phyloP scores from a whole-genome alignment of 257 asterid genomes.

The Nicotiana benthamiana region DNA sequence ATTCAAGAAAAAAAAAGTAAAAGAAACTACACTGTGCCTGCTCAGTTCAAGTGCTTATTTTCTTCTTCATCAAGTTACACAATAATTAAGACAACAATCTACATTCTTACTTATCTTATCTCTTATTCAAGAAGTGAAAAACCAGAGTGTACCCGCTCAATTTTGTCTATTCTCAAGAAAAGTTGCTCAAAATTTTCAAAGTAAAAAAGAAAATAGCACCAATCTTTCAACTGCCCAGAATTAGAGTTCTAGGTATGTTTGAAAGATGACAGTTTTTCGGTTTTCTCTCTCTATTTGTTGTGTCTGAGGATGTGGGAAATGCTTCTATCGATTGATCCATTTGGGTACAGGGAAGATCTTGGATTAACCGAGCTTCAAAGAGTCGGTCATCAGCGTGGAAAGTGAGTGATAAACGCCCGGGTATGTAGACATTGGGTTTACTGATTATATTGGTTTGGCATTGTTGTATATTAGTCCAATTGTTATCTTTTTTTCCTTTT shows the following conservation, averaged over 20 bases:
- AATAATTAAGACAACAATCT: background rate
- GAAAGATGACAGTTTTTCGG: background rate
- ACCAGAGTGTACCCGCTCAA: background rate
- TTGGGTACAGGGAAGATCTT: slow-evolving; percentile 58
- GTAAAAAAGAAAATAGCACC: background rate
- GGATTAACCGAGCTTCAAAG: slow-evolving; percentile 74
- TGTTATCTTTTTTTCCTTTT: background rate
- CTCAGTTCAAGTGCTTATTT: background rate
- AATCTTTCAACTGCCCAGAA: background rate
- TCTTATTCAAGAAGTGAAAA: background rate
- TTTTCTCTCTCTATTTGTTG: background rate
- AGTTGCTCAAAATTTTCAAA: background rate
- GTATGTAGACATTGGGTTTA: slow-evolving; percentile 22
- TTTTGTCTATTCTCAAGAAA: background rate
- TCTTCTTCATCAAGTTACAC: background rate
- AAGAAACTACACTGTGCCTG: background rate
- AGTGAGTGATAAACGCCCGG: slow-evolving; percentile 90
- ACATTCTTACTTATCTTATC: background rate
- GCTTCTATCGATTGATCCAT: slow-evolving; percentile 1
- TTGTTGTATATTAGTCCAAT: background rate
- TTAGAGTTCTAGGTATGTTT: background rate
- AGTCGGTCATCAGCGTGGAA: slow-evolving; percentile 68
- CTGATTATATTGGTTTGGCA: background rate
- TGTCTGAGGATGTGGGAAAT: background rate
- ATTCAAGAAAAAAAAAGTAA: background rate